These are phyloP conservation scores for Allomyces macrogynus DNA, from an alignment of 192 early-diverging fungal species.

Conservation along the genomic window DNA sequence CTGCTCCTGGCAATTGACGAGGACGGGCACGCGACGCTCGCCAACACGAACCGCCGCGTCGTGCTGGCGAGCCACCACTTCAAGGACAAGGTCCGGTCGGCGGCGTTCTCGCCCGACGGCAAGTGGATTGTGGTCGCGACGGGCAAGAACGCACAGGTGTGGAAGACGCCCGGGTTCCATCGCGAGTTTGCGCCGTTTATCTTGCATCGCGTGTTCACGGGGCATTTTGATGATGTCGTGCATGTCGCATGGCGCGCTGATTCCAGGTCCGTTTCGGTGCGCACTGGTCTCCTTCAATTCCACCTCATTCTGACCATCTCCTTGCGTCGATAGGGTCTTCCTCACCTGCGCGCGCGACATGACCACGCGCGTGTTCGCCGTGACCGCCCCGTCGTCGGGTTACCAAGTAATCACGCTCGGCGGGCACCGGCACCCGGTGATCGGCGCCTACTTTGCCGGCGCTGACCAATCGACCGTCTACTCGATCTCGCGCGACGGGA, in stretches of 20 bases:
- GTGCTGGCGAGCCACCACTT: conserved; percentile 79
- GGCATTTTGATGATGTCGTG: conserved; percentile 70
- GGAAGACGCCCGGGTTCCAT: conserved; percentile 77
- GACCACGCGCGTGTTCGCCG: conserved; percentile 51
- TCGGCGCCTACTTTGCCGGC: conserved; percentile 64
- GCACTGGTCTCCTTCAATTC: too few species aligned
- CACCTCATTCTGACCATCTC: too few species aligned
- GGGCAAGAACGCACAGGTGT: conserved; percentile 68
- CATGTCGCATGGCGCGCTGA: conserved; percentile 69
- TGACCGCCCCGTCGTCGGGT: conserved; percentile 31
- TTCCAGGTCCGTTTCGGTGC: too few species aligned
- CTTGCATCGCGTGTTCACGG: conserved; percentile 54
- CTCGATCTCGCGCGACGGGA: conserved; percentile 68
- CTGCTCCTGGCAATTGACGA: conserved; percentile 85
- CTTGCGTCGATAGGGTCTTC: neutral
- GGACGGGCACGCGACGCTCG: conserved; percentile 66
- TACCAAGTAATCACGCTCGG: conserved; percentile 53
- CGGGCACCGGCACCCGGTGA: conserved; percentile 64
- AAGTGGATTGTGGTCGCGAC: conserved; percentile 65
- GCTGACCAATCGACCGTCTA: conserved; percentile 13
- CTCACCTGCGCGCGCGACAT: conserved; percentile 27
- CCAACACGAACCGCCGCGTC: conserved; percentile 66
- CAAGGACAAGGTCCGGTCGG: conserved; percentile 53
- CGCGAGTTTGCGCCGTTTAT: conserved; percentile 85
- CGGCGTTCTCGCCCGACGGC: conserved; percentile 85